Percentiles rank a stretch among this genome's conserved stretches.
Evolutionary conservation across 2,329 filamentous ascomycete species (phyloP).

Genomic region (Fonsecaea erecta): DNA sequence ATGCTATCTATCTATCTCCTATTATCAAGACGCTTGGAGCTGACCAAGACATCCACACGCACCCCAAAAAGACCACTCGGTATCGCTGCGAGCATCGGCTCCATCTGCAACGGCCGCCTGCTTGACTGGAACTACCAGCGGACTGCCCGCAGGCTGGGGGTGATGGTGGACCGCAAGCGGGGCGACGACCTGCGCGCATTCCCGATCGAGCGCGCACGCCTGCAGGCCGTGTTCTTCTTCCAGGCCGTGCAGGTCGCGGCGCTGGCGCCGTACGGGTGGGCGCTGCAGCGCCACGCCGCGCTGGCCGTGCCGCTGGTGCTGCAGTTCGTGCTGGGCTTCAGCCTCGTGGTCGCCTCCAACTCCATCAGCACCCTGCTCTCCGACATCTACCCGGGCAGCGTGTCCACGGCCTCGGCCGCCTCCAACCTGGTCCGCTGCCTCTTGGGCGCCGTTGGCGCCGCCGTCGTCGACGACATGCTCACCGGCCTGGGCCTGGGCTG

Average conservation of each 20-base stretch:
- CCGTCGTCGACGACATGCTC: conserved; percentile 35
- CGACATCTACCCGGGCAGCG: conserved; percentile 32
- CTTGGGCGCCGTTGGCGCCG: conserved; percentile 42
- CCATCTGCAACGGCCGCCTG: conserved; percentile 10
- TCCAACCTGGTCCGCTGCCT: conserved; percentile 44
- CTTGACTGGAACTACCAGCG: conserved; percentile 51
- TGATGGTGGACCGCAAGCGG: conserved; percentile 38
- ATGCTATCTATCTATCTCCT: no score
- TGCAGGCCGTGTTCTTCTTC: conserved; percentile 43
- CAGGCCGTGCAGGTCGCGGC: conserved; percentile 9
- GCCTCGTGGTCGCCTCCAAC: conserved; percentile 3
- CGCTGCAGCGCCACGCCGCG: conserved; percentile 7
- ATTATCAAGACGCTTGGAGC: no score
- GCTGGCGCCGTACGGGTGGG: conserved; percentile 15
- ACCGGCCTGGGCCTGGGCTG: conserved; percentile 25
- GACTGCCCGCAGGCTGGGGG: conserved; percentile 41
- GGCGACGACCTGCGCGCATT: conserved; percentile 43
- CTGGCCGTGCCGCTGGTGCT: conserved; percentile 18
- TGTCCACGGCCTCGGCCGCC: conserved; percentile 43
- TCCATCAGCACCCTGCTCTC: conserved; percentile 23
- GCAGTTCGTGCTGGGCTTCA: conserved; percentile 18
- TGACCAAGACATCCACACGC: neutral
- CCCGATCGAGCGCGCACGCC: conserved; percentile 51
- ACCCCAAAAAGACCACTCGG: conserved; percentile 10
- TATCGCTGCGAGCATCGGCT: conserved; percentile 8